Evolutionary conservation across 1,139 yeast species (phyloP), one percentile per base, ranked within the genome.

Genomic region (Debaryomyces psychrophilus): DNA sequence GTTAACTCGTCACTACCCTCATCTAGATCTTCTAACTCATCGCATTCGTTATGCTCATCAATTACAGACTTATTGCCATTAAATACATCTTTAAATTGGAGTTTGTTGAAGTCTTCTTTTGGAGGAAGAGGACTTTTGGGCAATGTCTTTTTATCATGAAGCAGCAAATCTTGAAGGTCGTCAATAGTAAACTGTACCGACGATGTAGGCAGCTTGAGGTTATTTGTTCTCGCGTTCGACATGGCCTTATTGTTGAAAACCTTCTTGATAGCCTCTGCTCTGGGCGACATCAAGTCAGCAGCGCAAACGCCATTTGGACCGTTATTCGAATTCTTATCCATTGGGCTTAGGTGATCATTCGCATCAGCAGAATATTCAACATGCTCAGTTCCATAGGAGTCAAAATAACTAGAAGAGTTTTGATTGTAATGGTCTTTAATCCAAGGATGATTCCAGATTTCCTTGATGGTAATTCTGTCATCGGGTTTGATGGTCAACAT

Each of bases 401-500:
- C 53, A 33, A 56, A 59, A 41, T 42, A 55, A 28, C 46, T 48
- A 5, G 57, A 50, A 36, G 54, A 28, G 22, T 31, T 14, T n/a
- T 41, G 26, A 9, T 17, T 20, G 22, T 29, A 22, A 18, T 35
- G 28, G 11, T 28, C 50, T 37, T 56, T 60, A 3, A 68, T 56
- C 80, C 80, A 75, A 8, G 78, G 74, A 54, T 75, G 79, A 9
- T 68, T 63, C 73, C 89, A 85, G 41, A 93, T 82, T 51, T 82
- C 83, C 4, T 68, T 68, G 23, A 90, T 70, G 0, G 85, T 73
- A 25, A 86, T 76, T 57, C 99, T 73, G 37, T 80, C 76, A 23
- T 73, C 72, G 0, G 97, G 95, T 54, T 89, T 77, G 3, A 79
- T 61, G 5, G 74, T 74, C 54, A 87, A 67, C 67, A 87, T 73